phyloP scores from a whole-genome alignment of 371 early-diverging fungal species.

The Apophysomyces elegans region DNA sequence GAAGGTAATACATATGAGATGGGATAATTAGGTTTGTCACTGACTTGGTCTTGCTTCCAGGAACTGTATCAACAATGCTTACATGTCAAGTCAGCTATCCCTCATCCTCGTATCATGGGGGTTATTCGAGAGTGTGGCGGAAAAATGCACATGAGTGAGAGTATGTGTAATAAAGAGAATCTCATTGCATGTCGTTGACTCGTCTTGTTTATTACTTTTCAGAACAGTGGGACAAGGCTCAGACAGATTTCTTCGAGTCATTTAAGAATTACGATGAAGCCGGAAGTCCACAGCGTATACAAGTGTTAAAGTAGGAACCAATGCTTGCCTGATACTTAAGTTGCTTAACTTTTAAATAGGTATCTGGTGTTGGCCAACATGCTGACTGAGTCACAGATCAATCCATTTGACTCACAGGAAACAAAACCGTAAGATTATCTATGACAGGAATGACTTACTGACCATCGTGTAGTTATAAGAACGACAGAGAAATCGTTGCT shows the following conservation, averaged over 20 bases:
- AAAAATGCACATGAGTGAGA: constrained; percentile 96
- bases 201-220: not conserved
- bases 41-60: constrained; percentile 24
- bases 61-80: constrained; percentile 87
- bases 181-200: not conserved
- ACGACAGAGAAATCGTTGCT: constrained; percentile 87
- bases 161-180: constrained; percentile 36
- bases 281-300: constrained; percentile 90
- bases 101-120: constrained; percentile 96
- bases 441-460: not conserved
- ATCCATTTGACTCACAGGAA: constrained; percentile 96
- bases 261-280: constrained; percentile 98
- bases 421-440: constrained; percentile 79
- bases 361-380: constrained; percentile 94
- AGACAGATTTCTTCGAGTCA: constrained; percentile 94
- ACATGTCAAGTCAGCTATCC: constrained; percentile 90
- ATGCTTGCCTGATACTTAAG: not conserved
- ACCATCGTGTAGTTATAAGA: constrained; percentile 71
- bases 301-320: constrained; percentile 79
- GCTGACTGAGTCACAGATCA: constrained; percentile 92
- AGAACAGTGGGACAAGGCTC: constrained; percentile 93
- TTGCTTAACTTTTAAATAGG: constrained; percentile 28
- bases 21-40: not conserved
- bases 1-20: constrained; percentile 53
- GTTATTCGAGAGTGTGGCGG: constrained; percentile 97